Conservation (phyloP, 768 basidiomycete species). For the Mycena olivaceomarginata region DNA sequence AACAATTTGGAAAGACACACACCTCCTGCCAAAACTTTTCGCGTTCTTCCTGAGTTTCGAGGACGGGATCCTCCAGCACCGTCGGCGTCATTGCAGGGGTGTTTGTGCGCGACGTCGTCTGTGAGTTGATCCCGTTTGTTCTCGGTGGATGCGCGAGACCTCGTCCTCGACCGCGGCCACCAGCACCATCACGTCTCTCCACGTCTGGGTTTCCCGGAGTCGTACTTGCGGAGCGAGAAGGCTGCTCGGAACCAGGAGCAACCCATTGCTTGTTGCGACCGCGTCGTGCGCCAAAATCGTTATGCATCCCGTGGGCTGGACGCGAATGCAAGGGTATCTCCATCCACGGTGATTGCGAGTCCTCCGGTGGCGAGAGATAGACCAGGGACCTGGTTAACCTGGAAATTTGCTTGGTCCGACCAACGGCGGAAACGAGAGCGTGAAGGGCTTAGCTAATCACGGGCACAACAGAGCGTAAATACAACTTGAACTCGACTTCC, state of each 20-base stretch:
- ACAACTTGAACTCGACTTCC: background rate
- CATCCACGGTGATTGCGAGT: slow-evolving; percentile 18
- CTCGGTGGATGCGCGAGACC: slow-evolving; percentile 54
- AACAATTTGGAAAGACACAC: slow-evolving; percentile 47
- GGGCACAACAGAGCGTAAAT: background rate
- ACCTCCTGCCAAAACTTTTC: slow-evolving; percentile 87
- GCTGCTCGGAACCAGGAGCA: slow-evolving; percentile 59
- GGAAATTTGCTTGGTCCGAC: background rate
- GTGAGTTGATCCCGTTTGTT: slow-evolving; percentile 55
- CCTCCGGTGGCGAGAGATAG: background rate
- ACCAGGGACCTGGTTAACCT: too few species aligned
- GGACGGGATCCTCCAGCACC: slow-evolving; percentile 67
- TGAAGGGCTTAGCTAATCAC: background rate
- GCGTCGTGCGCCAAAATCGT: slow-evolving; percentile 51
- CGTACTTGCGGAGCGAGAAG: slow-evolving; percentile 56
- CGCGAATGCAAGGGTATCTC: slow-evolving; percentile 38
- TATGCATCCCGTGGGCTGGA: slow-evolving; percentile 34
- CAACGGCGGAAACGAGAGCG: background rate
- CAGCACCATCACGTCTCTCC: slow-evolving; percentile 80
- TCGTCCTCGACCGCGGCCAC: slow-evolving; percentile 74
- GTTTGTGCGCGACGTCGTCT: slow-evolving; percentile 61
- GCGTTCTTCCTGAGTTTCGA: slow-evolving; percentile 77
- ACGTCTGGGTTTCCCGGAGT: slow-evolving; percentile 64
- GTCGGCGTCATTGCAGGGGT: slow-evolving; percentile 63
- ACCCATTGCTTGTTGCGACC: slow-evolving; percentile 79